Percentiles rank a stretch among this genome's conserved stretches.
Conservation (phyloP, 495 filamentous ascomycete genomes). For the Lineolata rhizophorae region DNA sequence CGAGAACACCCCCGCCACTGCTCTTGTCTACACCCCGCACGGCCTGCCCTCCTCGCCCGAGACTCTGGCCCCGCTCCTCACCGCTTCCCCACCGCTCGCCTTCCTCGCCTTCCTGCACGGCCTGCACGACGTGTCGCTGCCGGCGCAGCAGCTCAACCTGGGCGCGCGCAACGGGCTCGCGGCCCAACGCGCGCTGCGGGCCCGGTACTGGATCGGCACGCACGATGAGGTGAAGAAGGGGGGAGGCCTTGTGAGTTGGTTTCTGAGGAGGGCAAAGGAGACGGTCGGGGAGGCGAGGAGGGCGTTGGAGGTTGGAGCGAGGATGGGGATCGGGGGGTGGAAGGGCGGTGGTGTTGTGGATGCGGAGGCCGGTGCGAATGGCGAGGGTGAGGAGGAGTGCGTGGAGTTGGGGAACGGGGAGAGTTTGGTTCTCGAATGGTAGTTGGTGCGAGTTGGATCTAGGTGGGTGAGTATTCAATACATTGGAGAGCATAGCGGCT, state of each 20-base stretch:
- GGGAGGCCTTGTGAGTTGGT: slow-evolving; percentile 25
- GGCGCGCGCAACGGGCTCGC: slow-evolving; percentile 30
- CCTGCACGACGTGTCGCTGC: slow-evolving; percentile 28
- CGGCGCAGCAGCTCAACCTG: slow-evolving; percentile 27
- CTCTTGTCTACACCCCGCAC: slow-evolving; percentile 34
- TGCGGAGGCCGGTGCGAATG: too few species aligned
- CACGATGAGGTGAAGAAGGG: slow-evolving; percentile 35
- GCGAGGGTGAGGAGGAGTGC: too few species aligned
- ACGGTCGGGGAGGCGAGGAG: slow-evolving; percentile 24
- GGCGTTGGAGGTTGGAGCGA: too few species aligned
- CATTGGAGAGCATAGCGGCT: too few species aligned
- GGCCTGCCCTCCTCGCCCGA: slow-evolving; percentile 22
- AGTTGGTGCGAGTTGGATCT: too few species aligned
- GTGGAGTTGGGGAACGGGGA: too few species aligned
- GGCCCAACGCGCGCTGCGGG: slow-evolving; percentile 22
- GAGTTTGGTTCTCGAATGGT: too few species aligned
- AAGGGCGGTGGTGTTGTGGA: too few species aligned
- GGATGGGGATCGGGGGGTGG: too few species aligned
- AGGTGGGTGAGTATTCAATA: too few species aligned
- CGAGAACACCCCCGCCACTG: too few species aligned
- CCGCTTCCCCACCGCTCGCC: slow-evolving; percentile 19
- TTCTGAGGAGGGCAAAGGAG: slow-evolving; percentile 23
- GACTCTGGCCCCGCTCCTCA: slow-evolving; percentile 16
- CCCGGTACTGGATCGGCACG: slow-evolving; percentile 34
- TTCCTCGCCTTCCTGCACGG: slow-evolving; percentile 32